Base-by-base conservation (phyloP, 805 yeast genomes). In the Starmerella apis region DNA sequence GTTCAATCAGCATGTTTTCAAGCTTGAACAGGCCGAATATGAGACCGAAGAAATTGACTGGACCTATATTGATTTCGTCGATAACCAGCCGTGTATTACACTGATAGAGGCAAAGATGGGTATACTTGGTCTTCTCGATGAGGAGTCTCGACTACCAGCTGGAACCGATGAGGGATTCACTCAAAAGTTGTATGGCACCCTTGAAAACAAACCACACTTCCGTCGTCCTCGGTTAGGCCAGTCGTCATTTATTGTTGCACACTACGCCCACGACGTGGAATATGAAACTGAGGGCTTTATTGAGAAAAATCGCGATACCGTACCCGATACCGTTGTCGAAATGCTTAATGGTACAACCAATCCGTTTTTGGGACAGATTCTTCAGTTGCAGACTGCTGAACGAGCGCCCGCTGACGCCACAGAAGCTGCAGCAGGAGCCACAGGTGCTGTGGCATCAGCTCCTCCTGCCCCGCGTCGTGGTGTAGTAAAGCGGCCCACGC, bases 221-320 rank as follows among this genome's bases (percentile, higher is more conserved):
- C 81, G 86, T 62, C 88, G 86, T 65, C 96, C 97, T 53, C 77
- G 97, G 64, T 86, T 90, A 64, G 96, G 98, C 18, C 87, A 84
- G 65, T 77, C 85, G 43, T 85, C 90, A 57, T 90, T 90, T 57
- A 80, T 90, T 49, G 94, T 90, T 48, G 75, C 84, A 50, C 98
- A 90, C 68, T 90, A 90, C 68, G 98, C 98, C 25, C 77, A 86
- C 63, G 96, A 90, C 62, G 98, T 90, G 36, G 71, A 85, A 33
- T 90, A 90, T 65, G 95, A 87, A 61, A 76, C 83, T 37, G 96
- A 86, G 54, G 97, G 97, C 1, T 90, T 90, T 65, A 85, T 90
- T 62, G 98, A 90, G 70, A 90, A 90, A 72, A 90, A 90, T 65
- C 80, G 97, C 71, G 98, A 90, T 67, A 86, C 97, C 7, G 96